These are phyloP conservation scores for Zangia roseola DNA, from an alignment of 768 basidiomycete species.

Conservation along the genomic window DNA sequence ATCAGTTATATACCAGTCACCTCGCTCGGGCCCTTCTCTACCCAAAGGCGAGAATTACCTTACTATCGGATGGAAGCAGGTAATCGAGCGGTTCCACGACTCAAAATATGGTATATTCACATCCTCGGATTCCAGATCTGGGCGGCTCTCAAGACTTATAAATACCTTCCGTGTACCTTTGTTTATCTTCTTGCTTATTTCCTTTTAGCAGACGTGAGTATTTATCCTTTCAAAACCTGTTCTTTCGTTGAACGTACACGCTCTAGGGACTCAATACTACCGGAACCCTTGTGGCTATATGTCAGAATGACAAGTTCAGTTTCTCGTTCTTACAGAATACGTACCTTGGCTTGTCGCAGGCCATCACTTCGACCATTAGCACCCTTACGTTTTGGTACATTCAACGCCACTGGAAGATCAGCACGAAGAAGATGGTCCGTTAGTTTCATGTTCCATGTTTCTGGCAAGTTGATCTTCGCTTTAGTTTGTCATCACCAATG, in stretches of 20 bases:
- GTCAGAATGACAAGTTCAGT: constrained; percentile 76
- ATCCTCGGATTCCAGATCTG: constrained; percentile 54
- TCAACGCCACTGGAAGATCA: constrained; percentile 74
- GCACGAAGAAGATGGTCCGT: constrained; percentile 76
- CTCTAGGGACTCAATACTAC: constrained; percentile 77
- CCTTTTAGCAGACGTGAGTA: constrained; percentile 70
- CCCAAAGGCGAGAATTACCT: constrained; percentile 76
- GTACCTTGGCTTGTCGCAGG: constrained; percentile 74
- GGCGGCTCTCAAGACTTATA: constrained; percentile 71
- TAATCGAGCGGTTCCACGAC: constrained; percentile 17
- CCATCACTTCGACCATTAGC: constrained; percentile 68
- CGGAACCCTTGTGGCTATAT: constrained; percentile 69
- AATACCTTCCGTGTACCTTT: constrained; percentile 78
- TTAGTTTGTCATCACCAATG: constrained; percentile 75
- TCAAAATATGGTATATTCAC: not conserved
- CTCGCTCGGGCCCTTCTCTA: constrained; percentile 76
- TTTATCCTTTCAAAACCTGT: not conserved
- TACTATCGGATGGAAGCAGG: constrained; percentile 87
- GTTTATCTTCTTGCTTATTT: constrained; percentile 75
- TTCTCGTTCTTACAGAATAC: constrained; percentile 84
- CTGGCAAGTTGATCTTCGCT: not conserved
- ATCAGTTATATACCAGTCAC: constrained; percentile 78
- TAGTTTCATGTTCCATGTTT: not conserved
- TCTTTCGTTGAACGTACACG: not conserved
- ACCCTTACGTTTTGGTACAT: constrained; percentile 84